These are phyloP conservation scores for Saccharomyces hybrid DNA, from an alignment of 1,139 yeast species.

Conservation along the genomic window DNA sequence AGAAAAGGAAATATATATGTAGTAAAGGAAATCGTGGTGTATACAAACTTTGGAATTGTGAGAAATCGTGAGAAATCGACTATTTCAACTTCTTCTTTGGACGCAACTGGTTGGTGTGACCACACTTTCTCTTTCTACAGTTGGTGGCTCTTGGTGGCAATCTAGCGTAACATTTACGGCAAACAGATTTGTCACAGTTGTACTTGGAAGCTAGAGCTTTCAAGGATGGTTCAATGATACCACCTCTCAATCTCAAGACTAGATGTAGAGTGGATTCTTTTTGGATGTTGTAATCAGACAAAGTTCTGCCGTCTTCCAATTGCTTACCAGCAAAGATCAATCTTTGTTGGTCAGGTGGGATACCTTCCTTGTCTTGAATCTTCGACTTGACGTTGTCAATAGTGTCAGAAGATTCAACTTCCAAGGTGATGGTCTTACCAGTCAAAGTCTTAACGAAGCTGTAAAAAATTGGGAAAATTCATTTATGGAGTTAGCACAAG, in stretches of 20 bases:
- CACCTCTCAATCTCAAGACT: constrained; percentile 89
- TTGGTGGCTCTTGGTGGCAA: constrained; percentile 99
- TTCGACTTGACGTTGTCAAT: constrained; percentile 90
- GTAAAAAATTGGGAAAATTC: constrained; percentile 27
- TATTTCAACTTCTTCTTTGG: constrained; percentile 99
- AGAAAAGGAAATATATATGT: background rate
- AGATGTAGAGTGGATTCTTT: constrained; percentile 86
- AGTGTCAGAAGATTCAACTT: constrained; percentile 91
- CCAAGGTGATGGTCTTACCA: constrained; percentile 88
- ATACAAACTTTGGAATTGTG: constrained; percentile 1
- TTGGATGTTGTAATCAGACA: constrained; percentile 91
- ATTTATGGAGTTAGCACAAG: constrained; percentile 17
- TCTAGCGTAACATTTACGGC: constrained; percentile 99
- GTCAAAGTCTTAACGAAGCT: constrained; percentile 84
- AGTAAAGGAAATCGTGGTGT: background rate
- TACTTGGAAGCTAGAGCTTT: constrained; percentile 98
- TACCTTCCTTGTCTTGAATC: constrained; percentile 93
- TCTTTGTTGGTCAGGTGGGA: constrained; percentile 93
- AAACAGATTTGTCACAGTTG: constrained; percentile 98
- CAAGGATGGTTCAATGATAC: constrained; percentile 98
- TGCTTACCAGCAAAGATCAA: constrained; percentile 91
- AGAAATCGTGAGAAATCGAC: constrained; percentile 37
- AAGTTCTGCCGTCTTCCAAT: constrained; percentile 88
- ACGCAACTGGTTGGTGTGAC: constrained; percentile 99
- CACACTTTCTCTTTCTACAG: constrained; percentile 99